Evolutionary conservation across 345 rosid species (phyloP).

Genomic region (Euclidium syriacum): DNA sequence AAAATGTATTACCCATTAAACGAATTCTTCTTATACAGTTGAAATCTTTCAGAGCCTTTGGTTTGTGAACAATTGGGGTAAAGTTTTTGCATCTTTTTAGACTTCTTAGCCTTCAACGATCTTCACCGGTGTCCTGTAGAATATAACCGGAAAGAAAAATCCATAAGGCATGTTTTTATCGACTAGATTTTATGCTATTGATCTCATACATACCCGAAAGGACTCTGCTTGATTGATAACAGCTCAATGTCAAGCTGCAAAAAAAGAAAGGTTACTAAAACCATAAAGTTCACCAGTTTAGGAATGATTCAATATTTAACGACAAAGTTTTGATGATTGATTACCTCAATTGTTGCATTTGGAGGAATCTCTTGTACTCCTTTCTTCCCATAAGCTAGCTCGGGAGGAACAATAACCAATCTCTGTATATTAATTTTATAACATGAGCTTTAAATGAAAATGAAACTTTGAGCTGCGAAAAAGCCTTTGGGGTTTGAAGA

Average conservation of each 20-base stretch:
- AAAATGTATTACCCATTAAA: not conserved
- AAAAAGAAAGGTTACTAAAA: not conserved
- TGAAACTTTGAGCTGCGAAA: not conserved
- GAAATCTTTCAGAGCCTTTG: not conserved
- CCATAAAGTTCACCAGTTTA: not conserved
- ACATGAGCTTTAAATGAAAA: not conserved
- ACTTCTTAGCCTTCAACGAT: conserved; percentile 63
- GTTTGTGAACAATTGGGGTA: not conserved
- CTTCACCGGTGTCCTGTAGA: conserved; percentile 75
- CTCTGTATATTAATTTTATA: conserved; percentile 39
- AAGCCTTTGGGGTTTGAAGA: not conserved
- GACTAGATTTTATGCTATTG: not conserved
- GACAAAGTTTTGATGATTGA: not conserved
- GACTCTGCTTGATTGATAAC: conserved; percentile 79
- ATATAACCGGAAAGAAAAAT: not conserved
- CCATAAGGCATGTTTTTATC: not conserved
- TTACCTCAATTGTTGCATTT: conserved; percentile 92
- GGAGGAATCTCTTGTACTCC: conserved; percentile 99
- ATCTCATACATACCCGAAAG: conserved; percentile 69
- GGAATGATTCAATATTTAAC: not conserved
- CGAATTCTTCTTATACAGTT: conserved; percentile 5
- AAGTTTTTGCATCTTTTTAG: not conserved
- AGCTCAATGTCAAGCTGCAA: conserved; percentile 84
- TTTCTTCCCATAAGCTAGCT: conserved; percentile 90
- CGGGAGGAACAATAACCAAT: conserved; percentile 78